Conservation (phyloP, 768 basidiomycete species). For the Leucogyrophana mollusca region DNA sequence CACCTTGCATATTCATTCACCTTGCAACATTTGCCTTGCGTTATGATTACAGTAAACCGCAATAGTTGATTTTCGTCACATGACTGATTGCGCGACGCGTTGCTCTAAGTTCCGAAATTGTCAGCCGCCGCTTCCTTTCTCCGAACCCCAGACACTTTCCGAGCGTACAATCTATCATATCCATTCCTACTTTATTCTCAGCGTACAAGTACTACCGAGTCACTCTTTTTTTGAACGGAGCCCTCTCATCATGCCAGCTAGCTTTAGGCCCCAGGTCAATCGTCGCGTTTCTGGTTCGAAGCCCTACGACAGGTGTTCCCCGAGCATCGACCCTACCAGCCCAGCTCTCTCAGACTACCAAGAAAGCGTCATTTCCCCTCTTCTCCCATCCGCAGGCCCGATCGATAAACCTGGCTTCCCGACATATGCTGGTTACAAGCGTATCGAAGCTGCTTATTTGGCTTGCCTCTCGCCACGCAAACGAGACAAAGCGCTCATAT, state of each 20-base stretch:
- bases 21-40: not conserved
- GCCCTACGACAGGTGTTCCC: slow-evolving; percentile 21
- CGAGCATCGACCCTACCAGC: slow-evolving; percentile 5
- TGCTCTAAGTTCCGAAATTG: slow-evolving; percentile 3
- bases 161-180: slow-evolving; percentile 28
- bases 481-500: slow-evolving; percentile 70
- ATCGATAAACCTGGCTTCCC: slow-evolving; percentile 52
- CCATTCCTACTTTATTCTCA: slow-evolving; percentile 7
- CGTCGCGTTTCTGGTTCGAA: slow-evolving; percentile 3
- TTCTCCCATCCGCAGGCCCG: not conserved
- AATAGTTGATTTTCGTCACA: slow-evolving; percentile 29
- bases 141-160: too few species aligned
- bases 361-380: slow-evolving; percentile 1
- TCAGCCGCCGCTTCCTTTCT: slow-evolving; percentile 25
- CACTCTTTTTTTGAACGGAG: too few species aligned
- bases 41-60: not conserved
- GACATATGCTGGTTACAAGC: slow-evolving; percentile 57
- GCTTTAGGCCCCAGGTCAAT: not conserved
- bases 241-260: slow-evolving; percentile 1
- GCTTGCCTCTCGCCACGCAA: slow-evolving; percentile 55
- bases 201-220: not conserved
- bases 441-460: slow-evolving; percentile 59
- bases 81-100: slow-evolving; percentile 16
- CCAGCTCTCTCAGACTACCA: slow-evolving; percentile 2
- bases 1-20: not conserved